phyloP scores from a whole-genome alignment of 495 filamentous ascomycete species.

The Penicillium macrosclerotiorum region DNA sequence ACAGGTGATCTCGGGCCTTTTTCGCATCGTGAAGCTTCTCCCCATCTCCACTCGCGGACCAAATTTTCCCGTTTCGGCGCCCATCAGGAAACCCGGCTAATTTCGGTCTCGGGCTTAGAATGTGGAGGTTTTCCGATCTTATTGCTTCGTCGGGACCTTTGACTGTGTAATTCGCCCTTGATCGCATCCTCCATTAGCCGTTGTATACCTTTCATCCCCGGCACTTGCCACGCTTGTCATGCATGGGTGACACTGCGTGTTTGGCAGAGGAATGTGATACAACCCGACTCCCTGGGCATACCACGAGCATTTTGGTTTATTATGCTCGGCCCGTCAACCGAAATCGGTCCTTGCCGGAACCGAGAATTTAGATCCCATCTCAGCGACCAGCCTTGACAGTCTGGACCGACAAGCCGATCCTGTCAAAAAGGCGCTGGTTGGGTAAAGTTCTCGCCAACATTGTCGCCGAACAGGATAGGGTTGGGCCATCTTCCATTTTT shows the following conservation, averaged over 20 bases:
- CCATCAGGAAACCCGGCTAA: conserved; percentile 16
- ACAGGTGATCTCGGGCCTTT: conserved; percentile 5
- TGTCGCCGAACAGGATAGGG: too few species aligned
- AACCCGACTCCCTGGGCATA: conserved; percentile 70
- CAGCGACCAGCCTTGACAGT: conserved; percentile 63
- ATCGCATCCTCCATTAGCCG: conserved; percentile 68
- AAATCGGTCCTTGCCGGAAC: conserved; percentile 68
- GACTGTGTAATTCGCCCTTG: conserved; percentile 57
- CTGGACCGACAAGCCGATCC: conserved; percentile 70
- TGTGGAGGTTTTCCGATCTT: too few species aligned
- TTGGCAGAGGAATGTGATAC: conserved; percentile 53
- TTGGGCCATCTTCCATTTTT: too few species aligned
- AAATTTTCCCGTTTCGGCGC: conserved; percentile 25
- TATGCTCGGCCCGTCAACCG: conserved; percentile 71
- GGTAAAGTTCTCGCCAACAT: too few species aligned
- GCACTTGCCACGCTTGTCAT: too few species aligned
- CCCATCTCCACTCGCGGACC: conserved; percentile 20
- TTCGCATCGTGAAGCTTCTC: conserved; percentile 9
- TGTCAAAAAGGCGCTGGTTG: too few species aligned
- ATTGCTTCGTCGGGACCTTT: conserved; percentile 17
- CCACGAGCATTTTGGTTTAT: conserved; percentile 63
- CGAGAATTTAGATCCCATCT: conserved; percentile 71
- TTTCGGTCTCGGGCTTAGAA: conserved; percentile 1
- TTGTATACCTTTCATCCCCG: too few species aligned
- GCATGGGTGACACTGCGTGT: too few species aligned